Evolutionary conservation across 345 rosid species (phyloP), one percentile per base, ranked within the genome.

Genomic region (Garcia nutans): DNA sequence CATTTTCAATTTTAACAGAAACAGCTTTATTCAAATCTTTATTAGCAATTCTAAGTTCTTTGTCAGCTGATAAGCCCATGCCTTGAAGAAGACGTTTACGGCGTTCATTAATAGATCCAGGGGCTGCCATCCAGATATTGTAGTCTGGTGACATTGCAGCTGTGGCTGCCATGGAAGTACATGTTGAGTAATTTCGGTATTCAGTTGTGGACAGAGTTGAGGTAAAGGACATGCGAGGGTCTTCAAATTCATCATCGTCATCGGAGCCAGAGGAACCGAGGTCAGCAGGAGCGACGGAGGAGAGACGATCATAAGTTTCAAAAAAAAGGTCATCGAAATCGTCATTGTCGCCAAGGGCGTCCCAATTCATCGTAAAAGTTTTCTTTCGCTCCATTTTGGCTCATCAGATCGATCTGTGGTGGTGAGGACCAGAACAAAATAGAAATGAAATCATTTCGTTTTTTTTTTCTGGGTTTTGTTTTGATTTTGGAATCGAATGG

Each of bases 111-210:
- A 96, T 87, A 26, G 99, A 89, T 2, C 94, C 93, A 2, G 98
- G 99, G 11, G 91, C 88, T n/a, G 94, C 76, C 96, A 88, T 90
- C 97, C 98, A 96, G 15, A 93, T 68, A 60, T 93, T 86, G 71
- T 96, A 96, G 16, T 93, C 89, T 17, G 85, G 88, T 6, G 82
- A 76, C 82, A 85, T 81, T 20, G 83, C 22, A 0, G 45, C 44
- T 11, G 82, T 71, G 68, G 75, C 65, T 47, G 85, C 55, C 37
- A 33, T 33, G 37, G 37, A 33, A 33, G 37, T 3, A 33, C 4
- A 2, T 37, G 77, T n/a, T 7, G 72, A 50, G 61, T 76, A 69
- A 61, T 61, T 80, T 0, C 85, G 86, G 59, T 54, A 83, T 23
- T 79, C 70, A 5, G 78, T 33, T 12, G 64, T 77, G 26, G 81